These are phyloP conservation scores for Pterula multifida DNA, from an alignment of 1,284 basidiomycete species.

Conservation along the genomic window DNA sequence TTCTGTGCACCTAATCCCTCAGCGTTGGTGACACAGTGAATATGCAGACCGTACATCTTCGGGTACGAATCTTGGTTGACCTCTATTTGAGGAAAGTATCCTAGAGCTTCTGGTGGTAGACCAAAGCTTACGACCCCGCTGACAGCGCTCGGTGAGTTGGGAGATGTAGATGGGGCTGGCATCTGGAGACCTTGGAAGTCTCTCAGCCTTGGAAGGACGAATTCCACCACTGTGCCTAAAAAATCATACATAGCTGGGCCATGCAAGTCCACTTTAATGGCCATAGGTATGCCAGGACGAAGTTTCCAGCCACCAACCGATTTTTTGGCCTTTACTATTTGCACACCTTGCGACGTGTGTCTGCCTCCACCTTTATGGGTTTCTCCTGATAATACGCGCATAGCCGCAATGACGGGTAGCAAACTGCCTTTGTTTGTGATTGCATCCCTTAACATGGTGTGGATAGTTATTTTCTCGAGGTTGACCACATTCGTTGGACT, in stretches of 20 bases:
- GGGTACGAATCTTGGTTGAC: slow-evolving; percentile 86
- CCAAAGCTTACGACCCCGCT: slow-evolving; percentile 87
- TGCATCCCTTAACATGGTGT: slow-evolving; percentile 77
- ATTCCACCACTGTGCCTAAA: slow-evolving; percentile 80
- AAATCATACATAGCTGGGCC: slow-evolving; percentile 94
- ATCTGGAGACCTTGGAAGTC: slow-evolving; percentile 81
- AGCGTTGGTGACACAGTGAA: slow-evolving; percentile 84
- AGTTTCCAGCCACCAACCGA: slow-evolving; percentile 76
- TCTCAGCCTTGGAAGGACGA: slow-evolving; percentile 86
- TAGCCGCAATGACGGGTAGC: slow-evolving; percentile 77
- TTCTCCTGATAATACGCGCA: slow-evolving; percentile 84
- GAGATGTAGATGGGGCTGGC: slow-evolving; percentile 48
- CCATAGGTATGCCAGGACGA: slow-evolving; percentile 72
- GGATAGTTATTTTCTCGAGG: slow-evolving; percentile 78
- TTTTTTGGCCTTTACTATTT: slow-evolving; percentile 71
- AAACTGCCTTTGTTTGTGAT: slow-evolving; percentile 66
- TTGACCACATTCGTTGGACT: slow-evolving; percentile 57
- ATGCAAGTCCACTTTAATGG: slow-evolving; percentile 82
- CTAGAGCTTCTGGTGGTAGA: slow-evolving; percentile 75
- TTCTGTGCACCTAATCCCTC: slow-evolving; percentile 79
- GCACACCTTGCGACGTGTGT: slow-evolving; percentile 62
- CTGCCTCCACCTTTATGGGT: slow-evolving; percentile 58
- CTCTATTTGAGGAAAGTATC: slow-evolving; percentile 90
- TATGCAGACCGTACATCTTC: slow-evolving; percentile 76
- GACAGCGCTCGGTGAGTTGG: slow-evolving; percentile 64